Evolutionary conservation across 2,329 filamentous ascomycete genomes (phyloP), one percentile per base, ranked within the genome.

Genomic region (Pseudogymnoascus sp.): DNA sequence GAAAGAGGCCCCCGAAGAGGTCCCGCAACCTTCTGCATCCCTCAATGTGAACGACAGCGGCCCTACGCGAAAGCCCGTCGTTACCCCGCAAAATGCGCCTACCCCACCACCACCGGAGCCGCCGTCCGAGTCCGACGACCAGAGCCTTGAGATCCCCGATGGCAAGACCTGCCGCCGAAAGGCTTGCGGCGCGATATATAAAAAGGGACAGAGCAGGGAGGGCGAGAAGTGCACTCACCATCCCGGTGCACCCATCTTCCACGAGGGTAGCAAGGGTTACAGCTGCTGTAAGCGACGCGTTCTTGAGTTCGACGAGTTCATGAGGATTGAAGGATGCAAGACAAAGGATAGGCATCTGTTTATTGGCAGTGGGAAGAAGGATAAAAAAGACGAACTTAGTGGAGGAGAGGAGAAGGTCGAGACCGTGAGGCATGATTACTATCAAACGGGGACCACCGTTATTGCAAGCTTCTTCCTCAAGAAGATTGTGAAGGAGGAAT

Each of bases 181-280:
- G 72, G 87, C 83, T 3, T 99, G 95, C 74, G 86, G 85, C 10
- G 78, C 78, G 14, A 80, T 78, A 41, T 96, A 92, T 76, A 82
- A 81, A 63, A 83, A 83, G 66, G 84, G 83, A 0, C 73, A 79
- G 46, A 75, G 78, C 35, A 80, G 90, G 67, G 85, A 89, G 33
- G 84, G 81, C 0, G 93, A 97, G 79, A 81, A 85, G 65, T 99
- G 95, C 74, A 82, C 90, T 56, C 88, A 96, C 72, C 95, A 99
- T 76, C 93, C 95, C 0, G 95, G 95, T 4, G 85, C 84, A 22
- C 91, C 95, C 24, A 88, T 99, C 68, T 99, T 99, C 78, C 95
- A 99, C 75, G 95, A 99, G 79, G 95, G 95, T 37, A 96, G 91
- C 78, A 99, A 99, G 80, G 95, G 95, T 1, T 99, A 95, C 82